A percentile compares a stretch with the other conserved stretches of the same genome.
phyloP scores from a whole-genome alignment of 768 basidiomycete genomes.

The Phylloporus scabripes region DNA sequence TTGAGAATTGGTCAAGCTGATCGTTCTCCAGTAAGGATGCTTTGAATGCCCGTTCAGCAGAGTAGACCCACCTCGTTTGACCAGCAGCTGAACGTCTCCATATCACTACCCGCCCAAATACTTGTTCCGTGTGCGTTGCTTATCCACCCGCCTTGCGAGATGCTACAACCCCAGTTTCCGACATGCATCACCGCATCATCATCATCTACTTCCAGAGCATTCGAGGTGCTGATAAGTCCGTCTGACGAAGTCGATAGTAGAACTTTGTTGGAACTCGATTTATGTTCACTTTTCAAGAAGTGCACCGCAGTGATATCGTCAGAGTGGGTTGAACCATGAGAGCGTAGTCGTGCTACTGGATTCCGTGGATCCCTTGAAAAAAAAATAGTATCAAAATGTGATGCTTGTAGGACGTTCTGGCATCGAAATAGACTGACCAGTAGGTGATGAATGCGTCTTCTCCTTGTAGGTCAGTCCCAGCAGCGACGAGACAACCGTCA shows the following conservation, averaged over 20 bases:
- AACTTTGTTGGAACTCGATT: constrained; percentile 36
- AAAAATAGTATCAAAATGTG: not conserved
- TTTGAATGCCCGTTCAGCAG: not conserved
- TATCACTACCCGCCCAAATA: constrained; percentile 87
- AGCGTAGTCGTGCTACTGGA: constrained; percentile 60
- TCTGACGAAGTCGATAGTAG: constrained; percentile 84
- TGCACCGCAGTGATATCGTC: constrained; percentile 84
- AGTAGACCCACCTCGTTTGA: constrained; percentile 49
- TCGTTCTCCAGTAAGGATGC: not conserved
- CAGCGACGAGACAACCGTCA: constrained; percentile 70
- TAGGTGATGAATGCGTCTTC: constrained; percentile 82
- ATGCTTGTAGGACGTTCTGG: not conserved
- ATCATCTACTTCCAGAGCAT: constrained; percentile 73
- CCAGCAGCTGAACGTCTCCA: constrained; percentile 93
- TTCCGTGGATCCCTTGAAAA: constrained; percentile 76
- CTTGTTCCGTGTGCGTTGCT: constrained; percentile 29
- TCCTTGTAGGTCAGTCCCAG: constrained; percentile 74
- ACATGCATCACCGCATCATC: constrained; percentile 80
- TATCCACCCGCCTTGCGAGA: constrained; percentile 74
- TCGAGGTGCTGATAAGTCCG: constrained; percentile 69
- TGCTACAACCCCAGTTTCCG: constrained; percentile 81
- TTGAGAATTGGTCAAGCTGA: constrained; percentile 56
- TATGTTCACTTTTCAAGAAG: constrained; percentile 34
- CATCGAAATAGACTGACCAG: constrained; percentile 48
- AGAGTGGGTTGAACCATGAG: constrained; percentile 85